Evolutionary conservation across 345 rosid species (phyloP).

Genomic region (Balakata baccata): DNA sequence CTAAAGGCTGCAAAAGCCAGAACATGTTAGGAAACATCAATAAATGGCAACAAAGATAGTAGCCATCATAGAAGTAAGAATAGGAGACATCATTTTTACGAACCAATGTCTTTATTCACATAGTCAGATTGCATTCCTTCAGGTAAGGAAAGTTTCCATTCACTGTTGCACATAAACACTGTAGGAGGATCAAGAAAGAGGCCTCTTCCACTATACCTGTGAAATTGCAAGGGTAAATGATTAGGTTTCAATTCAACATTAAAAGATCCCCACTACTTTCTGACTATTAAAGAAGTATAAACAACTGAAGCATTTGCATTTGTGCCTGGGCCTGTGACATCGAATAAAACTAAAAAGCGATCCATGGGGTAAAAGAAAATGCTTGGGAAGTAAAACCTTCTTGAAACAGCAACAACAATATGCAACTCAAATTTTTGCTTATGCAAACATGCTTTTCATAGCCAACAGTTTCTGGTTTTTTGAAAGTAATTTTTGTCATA

Average conservation of each 20-base stretch:
- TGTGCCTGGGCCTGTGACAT: background rate
- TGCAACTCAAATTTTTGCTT: background rate
- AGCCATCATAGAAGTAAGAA: conserved; percentile 13
- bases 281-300: no score
- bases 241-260: background rate
- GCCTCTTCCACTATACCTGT: conserved; percentile 94
- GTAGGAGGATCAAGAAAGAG: conserved; percentile 90
- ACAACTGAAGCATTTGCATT: background rate
- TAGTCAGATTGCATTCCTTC: conserved; percentile 37
- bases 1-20: conserved; percentile 51
- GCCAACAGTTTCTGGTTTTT: background rate
- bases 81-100: conserved; percentile 15
- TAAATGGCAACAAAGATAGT: conserved; percentile 5
- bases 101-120: conserved; percentile 40
- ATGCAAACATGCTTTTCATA: background rate
- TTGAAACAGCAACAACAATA: background rate
- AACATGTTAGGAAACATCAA: conserved; percentile 15
- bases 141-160: conserved; percentile 72
- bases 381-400: background rate
- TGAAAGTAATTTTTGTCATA: background rate
- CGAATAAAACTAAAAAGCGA: background rate
- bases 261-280: background rate
- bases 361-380: background rate
- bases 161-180: conserved; percentile 50
- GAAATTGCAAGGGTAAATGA: conserved; percentile 10